Base-by-base conservation (phyloP, 805 yeast species). In the Myxozyma monticola region DNA sequence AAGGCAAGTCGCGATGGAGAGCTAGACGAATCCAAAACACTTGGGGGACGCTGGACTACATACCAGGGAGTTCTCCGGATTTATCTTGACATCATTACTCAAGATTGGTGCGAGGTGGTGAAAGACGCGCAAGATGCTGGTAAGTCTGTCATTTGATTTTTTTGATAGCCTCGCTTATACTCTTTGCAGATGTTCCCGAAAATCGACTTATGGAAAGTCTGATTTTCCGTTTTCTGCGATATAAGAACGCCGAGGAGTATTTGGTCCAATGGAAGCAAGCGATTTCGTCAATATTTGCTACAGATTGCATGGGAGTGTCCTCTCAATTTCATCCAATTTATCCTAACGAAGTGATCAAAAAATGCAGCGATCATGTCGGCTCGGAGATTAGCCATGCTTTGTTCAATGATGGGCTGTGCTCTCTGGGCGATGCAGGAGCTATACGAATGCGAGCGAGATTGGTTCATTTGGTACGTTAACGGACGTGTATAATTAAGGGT, bases 21-120 rank as follows among this genome's bases (percentile, higher is more conserved):
- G 29, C 21, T 18, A 9, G 42, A 38, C 9, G 12, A 14, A 5
- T 5, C 18, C 33, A 45, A 28, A 15, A 30, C 49, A 17, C 42
- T 47, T 8, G 52, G 37, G n/a, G 37, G 34, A 8, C 39, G 59
- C 12, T 54, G 59, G 59, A 44, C 48, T 28, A 21, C 34, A 9
- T 54, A 51, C 41, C 18, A 18, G 18, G n/a, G 17, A 7, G 22
- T 43, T 5, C 15, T 51, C 21, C n/a, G 8, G 33, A 22, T 48
- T 4, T 15, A 52, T 18, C 18, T 39, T 15, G 44, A 43, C 2
- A 36, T 42, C 14, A 21, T 54, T 8, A 53, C 47, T 18, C 18
- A 26, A 12, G 59, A 54, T 24, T 54, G 50, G 52, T 30, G 6
- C 4, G 45, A 47, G n/a, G 21, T 39, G 7, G 28, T 45, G 10